Percentiles rank a stretch among this genome's conserved stretches.
Conservation (phyloP, 2,329 filamentous ascomycete species). For the Exophiala alcalophila region DNA sequence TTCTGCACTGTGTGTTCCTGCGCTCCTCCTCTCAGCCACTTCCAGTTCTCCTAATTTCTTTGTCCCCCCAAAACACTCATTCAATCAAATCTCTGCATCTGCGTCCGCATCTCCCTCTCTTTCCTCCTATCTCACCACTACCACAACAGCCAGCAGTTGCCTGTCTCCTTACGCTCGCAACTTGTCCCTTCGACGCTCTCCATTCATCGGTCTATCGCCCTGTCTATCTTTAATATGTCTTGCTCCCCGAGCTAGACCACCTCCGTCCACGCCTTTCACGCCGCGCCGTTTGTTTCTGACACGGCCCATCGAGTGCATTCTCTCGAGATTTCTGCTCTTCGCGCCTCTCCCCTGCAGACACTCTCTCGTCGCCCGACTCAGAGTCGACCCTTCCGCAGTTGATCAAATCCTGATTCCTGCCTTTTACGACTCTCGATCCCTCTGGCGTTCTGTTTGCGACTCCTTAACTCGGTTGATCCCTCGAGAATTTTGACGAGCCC, state of each 20-base stretch:
- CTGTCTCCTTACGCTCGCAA: conserved; percentile 7
- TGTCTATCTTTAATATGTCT: conserved; percentile 23
- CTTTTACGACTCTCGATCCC: conserved; percentile 7
- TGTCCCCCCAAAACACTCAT: conserved; percentile 22
- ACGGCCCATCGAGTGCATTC: no score
- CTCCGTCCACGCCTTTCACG: conserved; percentile 10
- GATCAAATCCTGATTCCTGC: no score
- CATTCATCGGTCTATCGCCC: conserved; percentile 3
- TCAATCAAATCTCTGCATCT: conserved; percentile 11
- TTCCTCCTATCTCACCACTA: conserved; percentile 8
- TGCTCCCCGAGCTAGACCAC: conserved; percentile 14
- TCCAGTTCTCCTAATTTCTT: conserved; percentile 24
- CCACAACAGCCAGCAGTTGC: conserved; percentile 9
- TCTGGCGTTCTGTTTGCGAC: conserved; percentile 9
- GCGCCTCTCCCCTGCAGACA: background rate
- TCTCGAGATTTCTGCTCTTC: no score
- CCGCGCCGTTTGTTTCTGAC: no score
- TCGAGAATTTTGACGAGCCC: background rate
- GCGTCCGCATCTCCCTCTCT: conserved; percentile 14
- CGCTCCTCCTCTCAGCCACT: no score
- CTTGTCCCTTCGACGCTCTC: conserved; percentile 6
- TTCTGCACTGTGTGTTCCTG: no score
- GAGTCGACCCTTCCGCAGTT: conserved; percentile 2
- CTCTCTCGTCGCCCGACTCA: background rate
- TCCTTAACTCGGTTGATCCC: conserved; percentile 7